These are phyloP conservation scores for Ascochyta fabae DNA, from an alignment of 2,329 filamentous ascomycete species.

Conservation along the genomic window DNA sequence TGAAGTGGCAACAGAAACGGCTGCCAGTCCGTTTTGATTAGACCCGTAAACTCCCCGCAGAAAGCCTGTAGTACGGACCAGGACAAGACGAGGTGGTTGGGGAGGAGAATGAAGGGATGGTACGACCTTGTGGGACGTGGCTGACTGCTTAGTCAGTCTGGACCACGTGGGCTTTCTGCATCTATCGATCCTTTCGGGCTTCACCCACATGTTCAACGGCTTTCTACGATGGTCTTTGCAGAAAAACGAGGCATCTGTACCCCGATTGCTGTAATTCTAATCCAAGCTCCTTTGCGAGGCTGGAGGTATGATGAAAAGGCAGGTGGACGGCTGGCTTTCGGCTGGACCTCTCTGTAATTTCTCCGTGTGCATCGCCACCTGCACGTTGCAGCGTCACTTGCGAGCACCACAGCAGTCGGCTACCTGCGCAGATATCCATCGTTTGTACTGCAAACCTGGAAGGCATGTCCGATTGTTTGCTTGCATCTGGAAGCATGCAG, in stretches of 20 bases:
- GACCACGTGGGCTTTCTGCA: constrained; percentile 31
- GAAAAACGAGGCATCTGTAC: neutral
- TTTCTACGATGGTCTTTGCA: neutral
- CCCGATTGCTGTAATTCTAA: neutral
- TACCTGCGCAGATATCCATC: constrained; percentile 12
- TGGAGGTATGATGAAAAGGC: neutral
- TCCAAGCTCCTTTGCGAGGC: neutral
- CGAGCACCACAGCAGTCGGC: constrained; percentile 16
- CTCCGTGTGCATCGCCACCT: constrained; percentile 11
- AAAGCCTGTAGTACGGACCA: constrained; percentile 25
- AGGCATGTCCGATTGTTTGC: constrained; percentile 1
- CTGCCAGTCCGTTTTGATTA: constrained; percentile 33
- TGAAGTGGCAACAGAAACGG: constrained; percentile 28
- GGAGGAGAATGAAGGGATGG: constrained; percentile 26
- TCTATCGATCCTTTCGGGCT: constrained; percentile 7
- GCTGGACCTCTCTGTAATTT: neutral
- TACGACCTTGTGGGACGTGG: constrained; percentile 25
- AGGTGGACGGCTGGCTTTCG: neutral
- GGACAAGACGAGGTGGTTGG: constrained; percentile 31
- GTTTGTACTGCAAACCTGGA: constrained; percentile 8
- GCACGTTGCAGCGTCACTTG: constrained; percentile 20
- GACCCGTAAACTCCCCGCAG: constrained; percentile 25
- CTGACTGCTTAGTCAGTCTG: constrained; percentile 14
- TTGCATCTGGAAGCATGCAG: constrained; percentile 11
- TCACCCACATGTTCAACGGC: constrained; percentile 10